Percentiles rank a stretch among this genome's conserved stretches.
phyloP scores from a whole-genome alignment of 2,329 filamentous ascomycete genomes.

The Paracamarosporium sp. region DNA sequence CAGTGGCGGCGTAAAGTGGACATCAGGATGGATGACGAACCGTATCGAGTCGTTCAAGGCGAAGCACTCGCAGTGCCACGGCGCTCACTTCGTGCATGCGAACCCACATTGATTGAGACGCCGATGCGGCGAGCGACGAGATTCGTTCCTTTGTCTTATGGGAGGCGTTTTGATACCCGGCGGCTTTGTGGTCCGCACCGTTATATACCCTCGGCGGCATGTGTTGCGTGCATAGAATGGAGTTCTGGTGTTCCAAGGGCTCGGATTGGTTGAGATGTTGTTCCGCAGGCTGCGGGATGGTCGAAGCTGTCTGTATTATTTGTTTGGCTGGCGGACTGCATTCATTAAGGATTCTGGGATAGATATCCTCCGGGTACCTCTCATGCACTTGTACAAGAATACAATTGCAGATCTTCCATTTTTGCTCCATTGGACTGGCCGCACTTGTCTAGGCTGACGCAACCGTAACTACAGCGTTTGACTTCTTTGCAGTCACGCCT shows the following conservation, averaged over 20 bases:
- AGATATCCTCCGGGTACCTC: too few relatives aligned
- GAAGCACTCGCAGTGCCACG: constrained; percentile 34
- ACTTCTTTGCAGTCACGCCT: too few relatives aligned
- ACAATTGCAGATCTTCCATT: too few relatives aligned
- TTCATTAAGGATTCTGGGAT: too few relatives aligned
- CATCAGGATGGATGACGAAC: constrained; percentile 40
- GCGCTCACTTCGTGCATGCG: constrained; percentile 42
- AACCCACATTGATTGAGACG: constrained; percentile 26
- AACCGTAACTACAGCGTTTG: too few relatives aligned
- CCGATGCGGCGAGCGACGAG: constrained; percentile 16
- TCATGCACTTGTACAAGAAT: too few relatives aligned
- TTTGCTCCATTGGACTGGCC: too few relatives aligned
- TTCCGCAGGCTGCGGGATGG: neutral
- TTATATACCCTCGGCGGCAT: constrained; percentile 16
- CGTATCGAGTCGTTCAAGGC: constrained; percentile 39
- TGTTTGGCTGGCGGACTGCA: neutral
- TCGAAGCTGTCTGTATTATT: neutral
- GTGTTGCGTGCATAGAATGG: constrained; percentile 9
- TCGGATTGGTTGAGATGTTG: neutral
- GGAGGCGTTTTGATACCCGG: constrained; percentile 44
- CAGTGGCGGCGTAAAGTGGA: constrained; percentile 28
- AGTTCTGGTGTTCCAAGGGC: neutral
- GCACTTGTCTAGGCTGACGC: too few relatives aligned
- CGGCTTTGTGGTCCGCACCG: constrained; percentile 16
- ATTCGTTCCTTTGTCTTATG: constrained; percentile 33